Evolutionary conservation across 2,329 filamentous ascomycete genomes (phyloP), one percentile per base, ranked within the genome.

Genomic region (Tolypocladium capitatum): DNA sequence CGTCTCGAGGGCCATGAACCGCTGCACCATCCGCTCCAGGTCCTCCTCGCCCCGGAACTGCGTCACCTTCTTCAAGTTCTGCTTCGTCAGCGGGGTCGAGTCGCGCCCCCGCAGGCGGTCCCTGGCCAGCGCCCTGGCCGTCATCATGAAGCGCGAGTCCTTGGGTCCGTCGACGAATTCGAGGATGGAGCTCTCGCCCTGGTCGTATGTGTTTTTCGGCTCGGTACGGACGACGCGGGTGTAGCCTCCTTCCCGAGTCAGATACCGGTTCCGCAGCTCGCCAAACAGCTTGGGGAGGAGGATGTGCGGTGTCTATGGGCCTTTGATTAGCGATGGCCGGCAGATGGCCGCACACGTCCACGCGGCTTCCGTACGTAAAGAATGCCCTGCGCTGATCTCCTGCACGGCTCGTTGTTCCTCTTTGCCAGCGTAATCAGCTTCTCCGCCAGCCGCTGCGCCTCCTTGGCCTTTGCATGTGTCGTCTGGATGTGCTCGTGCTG

Each of bases 401-500:
- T 76, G 51, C 83, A 84, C 20, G 87, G 86, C 60, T 89, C 83
- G 36, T 91, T 94, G 65, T 96, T 88, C 70, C 83, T 85, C 77
- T 97, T 98, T 20, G 86, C 91, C 58, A 95, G 67, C 5, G 90
- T 96, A 60, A 98, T 90, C 56, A 97, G 74, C 73, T 94, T 94
- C 64, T 98, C 92, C 8, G 90, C 92, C 57, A 97, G 67, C 40
- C 86, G 78, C 70, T 98, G 92, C 20, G 92, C 86, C 72, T 98
- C 92, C 70, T 97, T 98, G 43, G 92, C 92, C 71, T 97, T 97
- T 64, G 84, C 83, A 76, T 86, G 96, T 69, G 92, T 95, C 45
- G 92, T 98, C 54, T 84, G 82, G 70, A 98, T 94, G 53, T 87
- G 82, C 72, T 98, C 92, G 68, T 94, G 81, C 67, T 86, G 78